Evolutionary conservation across 2,329 filamentous ascomycete genomes (phyloP).

Genomic region (Penicillium expansum): DNA sequence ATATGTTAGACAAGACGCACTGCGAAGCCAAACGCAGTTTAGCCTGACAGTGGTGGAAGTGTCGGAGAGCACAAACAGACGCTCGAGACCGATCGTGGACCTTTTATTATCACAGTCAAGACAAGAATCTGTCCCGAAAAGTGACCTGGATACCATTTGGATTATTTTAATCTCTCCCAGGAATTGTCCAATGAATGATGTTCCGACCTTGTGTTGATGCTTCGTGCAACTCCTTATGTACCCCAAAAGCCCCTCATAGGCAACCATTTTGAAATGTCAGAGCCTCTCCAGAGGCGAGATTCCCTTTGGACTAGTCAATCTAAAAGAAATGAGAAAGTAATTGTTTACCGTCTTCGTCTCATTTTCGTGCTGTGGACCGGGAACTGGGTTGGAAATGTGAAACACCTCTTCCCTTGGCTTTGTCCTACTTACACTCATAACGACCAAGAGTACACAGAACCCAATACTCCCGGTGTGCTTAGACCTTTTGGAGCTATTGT

Average conservation of each 20-base stretch:
- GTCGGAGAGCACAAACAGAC: conserved; percentile 15
- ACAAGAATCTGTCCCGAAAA: conserved; percentile 4
- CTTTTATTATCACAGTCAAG: conserved; percentile 1
- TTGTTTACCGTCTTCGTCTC: background rate
- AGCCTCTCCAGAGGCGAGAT: background rate
- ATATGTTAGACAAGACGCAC: background rate
- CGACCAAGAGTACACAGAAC: conserved; percentile 7
- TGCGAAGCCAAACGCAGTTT: background rate
- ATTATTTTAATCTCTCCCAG: conserved; percentile 12
- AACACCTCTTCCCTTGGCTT: conserved; percentile 8
- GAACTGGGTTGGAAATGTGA: conserved; percentile 11
- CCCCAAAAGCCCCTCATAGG: background rate
- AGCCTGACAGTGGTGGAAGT: conserved; percentile 7
- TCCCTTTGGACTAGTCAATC: background rate
- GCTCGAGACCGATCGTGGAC: conserved; percentile 2
- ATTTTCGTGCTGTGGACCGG: conserved; percentile 2
- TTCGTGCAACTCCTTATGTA: conserved; percentile 8
- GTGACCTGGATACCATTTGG: background rate
- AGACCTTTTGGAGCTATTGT: conserved; percentile 6
- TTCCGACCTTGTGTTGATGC: conserved; percentile 13
- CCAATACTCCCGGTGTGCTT: conserved; percentile 13
- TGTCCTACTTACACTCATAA: conserved; percentile 14
- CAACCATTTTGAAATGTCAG: background rate
- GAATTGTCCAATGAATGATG: conserved; percentile 13
- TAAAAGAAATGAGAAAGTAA: background rate